A percentile compares a stretch with the other conserved stretches of the same genome.
Evolutionary conservation across 192 early-diverging fungal genomes (phyloP).

Genomic region (Backusella tuberculispora): DNA sequence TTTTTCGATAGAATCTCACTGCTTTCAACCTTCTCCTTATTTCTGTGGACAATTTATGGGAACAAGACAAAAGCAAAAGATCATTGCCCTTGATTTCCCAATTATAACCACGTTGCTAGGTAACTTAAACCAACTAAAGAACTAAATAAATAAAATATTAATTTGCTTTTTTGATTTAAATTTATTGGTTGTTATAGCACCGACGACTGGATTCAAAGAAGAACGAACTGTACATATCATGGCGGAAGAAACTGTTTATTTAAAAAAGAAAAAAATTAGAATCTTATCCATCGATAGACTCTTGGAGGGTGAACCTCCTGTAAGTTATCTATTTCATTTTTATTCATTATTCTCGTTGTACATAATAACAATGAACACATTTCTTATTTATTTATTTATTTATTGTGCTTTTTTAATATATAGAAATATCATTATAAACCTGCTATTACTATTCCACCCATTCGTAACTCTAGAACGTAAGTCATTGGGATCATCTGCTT

Average conservation of each 20-base stretch:
- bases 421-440: constrained; percentile 21
- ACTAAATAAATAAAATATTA: constrained; percentile 5
- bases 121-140: constrained; percentile 15
- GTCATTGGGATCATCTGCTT: constrained; percentile 11
- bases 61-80: constrained; percentile 51
- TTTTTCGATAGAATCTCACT: constrained; percentile 51
- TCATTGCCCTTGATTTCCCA: constrained; percentile 51
- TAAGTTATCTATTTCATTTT: constrained; percentile 12
- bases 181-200: background rate
- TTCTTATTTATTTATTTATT: too few species aligned
- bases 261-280: constrained; percentile 46
- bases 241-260: constrained; percentile 54
- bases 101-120: constrained; percentile 51
- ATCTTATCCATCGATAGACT: constrained; percentile 52
- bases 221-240: constrained; percentile 49
- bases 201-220: constrained; percentile 42
- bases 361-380: background rate
- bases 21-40: constrained; percentile 56
- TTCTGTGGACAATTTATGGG: constrained; percentile 55
- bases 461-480: constrained; percentile 37
- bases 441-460: constrained; percentile 28
- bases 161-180: background rate
- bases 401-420: background rate
- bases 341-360: background rate
- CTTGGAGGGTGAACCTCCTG: constrained; percentile 53